Evolutionary conservation across 2,329 filamentous ascomycete genomes (phyloP).

Genomic region (Trichoderma atrobrunneum): DNA sequence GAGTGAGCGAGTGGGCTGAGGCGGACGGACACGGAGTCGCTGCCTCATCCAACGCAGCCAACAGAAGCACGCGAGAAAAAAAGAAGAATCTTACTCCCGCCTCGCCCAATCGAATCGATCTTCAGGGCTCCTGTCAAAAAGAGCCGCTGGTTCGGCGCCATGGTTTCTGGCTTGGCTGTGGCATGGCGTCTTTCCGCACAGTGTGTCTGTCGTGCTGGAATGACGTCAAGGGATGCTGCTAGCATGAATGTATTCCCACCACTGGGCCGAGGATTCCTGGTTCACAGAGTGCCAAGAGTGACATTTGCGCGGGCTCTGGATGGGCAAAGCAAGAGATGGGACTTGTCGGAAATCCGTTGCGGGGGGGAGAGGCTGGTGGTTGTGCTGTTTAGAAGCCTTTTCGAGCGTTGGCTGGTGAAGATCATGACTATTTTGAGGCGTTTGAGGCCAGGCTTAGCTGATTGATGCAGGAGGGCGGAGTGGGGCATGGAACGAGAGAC

Average conservation of each 20-base stretch:
- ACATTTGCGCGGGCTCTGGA: not conserved
- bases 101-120: not conserved
- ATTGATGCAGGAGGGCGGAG: not conserved
- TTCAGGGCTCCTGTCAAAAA: slow-evolving; percentile 11
- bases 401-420: not conserved
- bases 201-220: not conserved
- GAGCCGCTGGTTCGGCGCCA: not conserved
- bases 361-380: not conserved
- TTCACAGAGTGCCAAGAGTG: not conserved
- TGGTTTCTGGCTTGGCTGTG: not conserved
- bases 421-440: not conserved
- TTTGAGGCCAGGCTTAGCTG: slow-evolving; percentile 1
- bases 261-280: not conserved
- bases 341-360: not conserved
- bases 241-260: not conserved
- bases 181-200: not conserved
- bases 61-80: not conserved
- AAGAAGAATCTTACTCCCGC: not conserved
- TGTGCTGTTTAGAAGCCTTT: slow-evolving; percentile 2
- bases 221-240: slow-evolving; percentile 5
- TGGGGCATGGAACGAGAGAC: not conserved
- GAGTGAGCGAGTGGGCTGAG: not conserved
- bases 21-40: not conserved
- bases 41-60: not conserved
- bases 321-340: not conserved